Evolutionary conservation across 805 yeast genomes (phyloP).

Genomic region (Teunomyces pallodes): DNA sequence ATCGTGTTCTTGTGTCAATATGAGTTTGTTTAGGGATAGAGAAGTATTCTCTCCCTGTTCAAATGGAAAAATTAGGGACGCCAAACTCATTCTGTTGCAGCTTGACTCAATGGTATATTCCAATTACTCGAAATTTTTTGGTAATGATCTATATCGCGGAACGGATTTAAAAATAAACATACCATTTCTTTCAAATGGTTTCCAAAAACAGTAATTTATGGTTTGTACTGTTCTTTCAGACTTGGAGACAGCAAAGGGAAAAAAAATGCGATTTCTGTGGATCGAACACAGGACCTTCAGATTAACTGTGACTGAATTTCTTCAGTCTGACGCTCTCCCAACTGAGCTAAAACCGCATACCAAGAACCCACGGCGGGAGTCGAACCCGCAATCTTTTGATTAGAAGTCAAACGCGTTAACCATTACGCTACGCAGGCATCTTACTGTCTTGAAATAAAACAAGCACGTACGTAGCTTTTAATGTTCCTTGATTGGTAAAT

Average conservation of each 20-base stretch:
- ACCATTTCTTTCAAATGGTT: too few species aligned
- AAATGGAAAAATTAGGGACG: conserved; percentile 28
- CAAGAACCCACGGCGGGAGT: conserved; percentile 47
- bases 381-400: conserved; percentile 67
- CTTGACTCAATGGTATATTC: not conserved
- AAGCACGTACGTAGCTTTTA: too few species aligned
- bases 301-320: conserved; percentile 18
- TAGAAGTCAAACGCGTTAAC: conserved; percentile 68
- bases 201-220: too few species aligned
- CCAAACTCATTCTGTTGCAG: conserved; percentile 7
- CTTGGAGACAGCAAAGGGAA: not conserved
- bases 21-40: conserved; percentile 20
- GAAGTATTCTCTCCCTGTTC: conserved; percentile 10
- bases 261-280: conserved; percentile 16
- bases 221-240: too few species aligned
- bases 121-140: not conserved
- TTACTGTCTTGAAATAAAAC: not conserved
- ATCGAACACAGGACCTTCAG: conserved; percentile 20
- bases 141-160: conserved; percentile 1
- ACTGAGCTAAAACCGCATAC: conserved; percentile 35
- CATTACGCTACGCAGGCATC: conserved; percentile 62
- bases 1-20: conserved; percentile 28
- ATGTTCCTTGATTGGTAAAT: too few species aligned
- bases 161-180: not conserved
- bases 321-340: conserved; percentile 42